Evolutionary conservation across 768 basidiomycete species (phyloP), one percentile per base, ranked within the genome.

Genomic region (Tylopilus subfusipes): DNA sequence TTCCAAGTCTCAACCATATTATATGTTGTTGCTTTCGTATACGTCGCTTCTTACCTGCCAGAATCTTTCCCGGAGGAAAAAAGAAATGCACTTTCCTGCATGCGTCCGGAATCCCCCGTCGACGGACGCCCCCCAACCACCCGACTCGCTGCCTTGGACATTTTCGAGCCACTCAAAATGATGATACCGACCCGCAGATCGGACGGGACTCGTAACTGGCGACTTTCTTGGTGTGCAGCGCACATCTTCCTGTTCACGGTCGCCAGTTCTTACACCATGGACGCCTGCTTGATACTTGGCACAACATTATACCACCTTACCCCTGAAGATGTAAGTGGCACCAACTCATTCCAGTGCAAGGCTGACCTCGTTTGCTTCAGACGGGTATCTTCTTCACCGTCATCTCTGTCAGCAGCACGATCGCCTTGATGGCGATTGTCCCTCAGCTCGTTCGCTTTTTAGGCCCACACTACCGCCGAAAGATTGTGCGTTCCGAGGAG

Each of bases 41-140:
- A 69, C 38, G 53, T 64, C 2, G 27, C 48, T n/a, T 46, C 50
- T 12, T 18, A 69, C 22, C 61, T 72, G 4, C 70, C 71, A 1
- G 72, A 73, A 54, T 64, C 72, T 12, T 66, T 73, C 21, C 57
- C 66, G 0, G 49, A 69, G 31, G 57, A 62, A 13, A 67, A 63
- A 25, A 57, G 64, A 19, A 57, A 59, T 0, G 57, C 57, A 25
- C 46, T 68, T 1, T 60, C 54, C 4, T 42, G 19, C 14, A 47
- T 59, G 40, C 50, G 33, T 3, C 22, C 10, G 5, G 62, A 53
- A 14, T 22, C 46, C 21, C 40, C 51, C 13, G 3, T 3, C 1
- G 42, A 44, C 5, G 18, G 30, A 11, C n/a, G 5, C 11, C 27
- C 59, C 2, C 13, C 25, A 25, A 27, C 18, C 21, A 29, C 49